Evolutionary conservation across 352 stramenopile genomes (phyloP), one percentile per base, ranked within the genome.

Genomic region (Phytopythium aichiense): DNA sequence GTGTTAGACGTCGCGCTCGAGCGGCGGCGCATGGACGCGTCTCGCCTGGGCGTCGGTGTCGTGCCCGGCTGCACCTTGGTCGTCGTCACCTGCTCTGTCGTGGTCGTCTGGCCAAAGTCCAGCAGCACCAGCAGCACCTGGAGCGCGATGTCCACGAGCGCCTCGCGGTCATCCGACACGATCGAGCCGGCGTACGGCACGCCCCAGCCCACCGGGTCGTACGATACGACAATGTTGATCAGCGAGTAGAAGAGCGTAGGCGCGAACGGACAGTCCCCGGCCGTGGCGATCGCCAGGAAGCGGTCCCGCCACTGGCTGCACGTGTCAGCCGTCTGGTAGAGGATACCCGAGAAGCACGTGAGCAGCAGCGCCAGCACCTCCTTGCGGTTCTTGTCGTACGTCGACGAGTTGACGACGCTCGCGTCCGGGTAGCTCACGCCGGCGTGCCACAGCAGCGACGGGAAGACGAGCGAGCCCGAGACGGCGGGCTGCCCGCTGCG

Each of bases 181-280:
- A 99, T 95, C n/a, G 86, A 92, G 4, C 84, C 79, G 1, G 83
- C 80, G 61, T 98, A 98, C 0, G 92, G 92, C 8, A 98, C 81
- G 13, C 85, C 87, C 79, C 84, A 96, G 23, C 89, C 92, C 13
- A 93, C 84, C 0, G 96, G 94, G 66, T 99, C 95, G 67, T 98
- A 98, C 13, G 84, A 81, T 30, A 98, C 72, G 18, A 98, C 91
- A 25, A 95, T 96, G 63, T 99, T 99, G 55, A 99, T 61, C 16
- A 99, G 73, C 50, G 92, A 98, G 71, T 97, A 98, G 65, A 99
- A 99, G 7, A 99, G 76, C 55, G 94, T 98, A 4, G 91, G 82
- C 7, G 90, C 89, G 76, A 98, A 98, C 11, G 91, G 94, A 25
- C 93, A 97, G 66, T 98, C 89, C 0, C 71, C 69, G 2, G 87